Conservation (phyloP, 2,329 filamentous ascomycete genomes). For the Ceratocystis diversiconidia region DNA sequence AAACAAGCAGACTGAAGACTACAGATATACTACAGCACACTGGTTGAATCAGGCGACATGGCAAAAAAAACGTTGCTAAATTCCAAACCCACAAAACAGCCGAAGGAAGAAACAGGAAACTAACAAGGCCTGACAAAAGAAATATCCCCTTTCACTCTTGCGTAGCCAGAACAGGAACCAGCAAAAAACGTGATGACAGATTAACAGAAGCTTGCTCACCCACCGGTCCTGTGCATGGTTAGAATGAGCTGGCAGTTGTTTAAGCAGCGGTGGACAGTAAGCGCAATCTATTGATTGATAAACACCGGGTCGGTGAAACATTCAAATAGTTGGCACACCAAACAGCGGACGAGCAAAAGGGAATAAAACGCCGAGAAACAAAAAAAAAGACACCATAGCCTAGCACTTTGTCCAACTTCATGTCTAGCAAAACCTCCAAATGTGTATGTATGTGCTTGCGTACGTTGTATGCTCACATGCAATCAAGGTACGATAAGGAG, state of each 20-base stretch:
- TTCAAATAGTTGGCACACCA: not conserved
- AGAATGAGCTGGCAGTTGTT: too few relatives aligned
- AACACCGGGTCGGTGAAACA: not conserved
- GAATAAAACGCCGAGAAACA: not conserved
- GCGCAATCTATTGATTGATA: not conserved
- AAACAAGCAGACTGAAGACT: not conserved
- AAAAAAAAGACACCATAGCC: not conserved
- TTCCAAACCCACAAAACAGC: slow-evolving; percentile 9
- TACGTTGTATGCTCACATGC: not conserved
- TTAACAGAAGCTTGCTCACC: not conserved
- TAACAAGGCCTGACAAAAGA: not conserved
- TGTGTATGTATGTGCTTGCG: not conserved
- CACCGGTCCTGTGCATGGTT: not conserved
- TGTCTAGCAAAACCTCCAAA: not conserved
- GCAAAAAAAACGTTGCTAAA: slow-evolving; percentile 12
- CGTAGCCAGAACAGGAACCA: not conserved
- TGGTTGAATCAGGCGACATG: not conserved
- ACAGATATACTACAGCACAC: not conserved
- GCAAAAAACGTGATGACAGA: not conserved
- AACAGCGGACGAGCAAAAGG: not conserved
- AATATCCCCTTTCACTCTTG: not conserved
- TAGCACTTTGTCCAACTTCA: not conserved
- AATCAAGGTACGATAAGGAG: too few relatives aligned
- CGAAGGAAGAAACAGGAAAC: not conserved
- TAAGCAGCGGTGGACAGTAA: too few relatives aligned